Percentiles rank a stretch among this genome's conserved stretches.
phyloP scores from a whole-genome alignment of 805 yeast genomes.

The Soucietia sequanensis region DNA sequence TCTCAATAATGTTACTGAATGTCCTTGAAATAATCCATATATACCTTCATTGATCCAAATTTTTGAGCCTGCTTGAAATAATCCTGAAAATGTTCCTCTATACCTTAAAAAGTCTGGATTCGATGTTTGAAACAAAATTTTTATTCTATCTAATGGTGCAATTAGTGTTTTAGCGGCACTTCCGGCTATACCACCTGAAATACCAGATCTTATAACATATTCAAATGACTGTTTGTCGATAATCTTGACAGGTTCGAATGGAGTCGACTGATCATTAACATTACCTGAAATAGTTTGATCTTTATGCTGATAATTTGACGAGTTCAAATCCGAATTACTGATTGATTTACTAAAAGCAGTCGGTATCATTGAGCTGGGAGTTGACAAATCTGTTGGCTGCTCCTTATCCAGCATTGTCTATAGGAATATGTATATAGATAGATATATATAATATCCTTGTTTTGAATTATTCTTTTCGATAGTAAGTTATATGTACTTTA shows the following conservation, averaged over 20 bases:
- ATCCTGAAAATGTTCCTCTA: constrained; percentile 77
- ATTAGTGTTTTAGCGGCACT: constrained; percentile 93
- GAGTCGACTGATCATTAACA: constrained; percentile 30
- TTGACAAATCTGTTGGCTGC: too few species aligned
- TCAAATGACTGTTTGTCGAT: constrained; percentile 72
- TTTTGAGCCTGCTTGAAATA: constrained; percentile 65
- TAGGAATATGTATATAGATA: too few species aligned
- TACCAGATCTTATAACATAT: constrained; percentile 78
- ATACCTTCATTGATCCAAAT: constrained; percentile 72
- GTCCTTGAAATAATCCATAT: constrained; percentile 88
- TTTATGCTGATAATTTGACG: too few species aligned
- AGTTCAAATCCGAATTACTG: too few species aligned
- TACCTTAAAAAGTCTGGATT: constrained; percentile 83
- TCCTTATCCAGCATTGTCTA: too few species aligned
- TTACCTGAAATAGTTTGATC: too few species aligned
- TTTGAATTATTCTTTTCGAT: too few species aligned
- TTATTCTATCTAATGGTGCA: constrained; percentile 94
- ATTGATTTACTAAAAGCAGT: too few species aligned
- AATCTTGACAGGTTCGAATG: constrained; percentile 24
- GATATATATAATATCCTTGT: too few species aligned
- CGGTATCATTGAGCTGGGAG: too few species aligned
- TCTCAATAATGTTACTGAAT: constrained; percentile 85
- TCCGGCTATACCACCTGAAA: constrained; percentile 96
- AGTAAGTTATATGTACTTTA: too few species aligned
- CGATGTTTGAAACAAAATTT: constrained; percentile 91